Percentiles rank a stretch among this genome's conserved stretches.
These are phyloP conservation scores for Knufia fluminis DNA, from an alignment of 2,329 filamentous ascomycete species.

Conservation along the genomic window DNA sequence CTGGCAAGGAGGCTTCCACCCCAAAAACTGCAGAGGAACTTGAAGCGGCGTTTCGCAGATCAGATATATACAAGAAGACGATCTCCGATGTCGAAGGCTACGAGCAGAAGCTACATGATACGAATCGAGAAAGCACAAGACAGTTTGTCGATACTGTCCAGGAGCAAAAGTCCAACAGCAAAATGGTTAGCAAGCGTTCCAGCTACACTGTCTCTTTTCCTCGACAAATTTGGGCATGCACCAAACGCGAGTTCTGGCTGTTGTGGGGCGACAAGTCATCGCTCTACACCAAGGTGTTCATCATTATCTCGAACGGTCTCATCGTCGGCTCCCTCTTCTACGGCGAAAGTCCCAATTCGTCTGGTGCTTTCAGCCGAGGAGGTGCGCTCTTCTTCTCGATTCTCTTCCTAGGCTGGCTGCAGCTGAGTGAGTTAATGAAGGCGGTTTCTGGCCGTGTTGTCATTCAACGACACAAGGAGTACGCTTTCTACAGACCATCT, in stretches of 20 bases:
- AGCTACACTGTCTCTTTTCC: conserved; percentile 68
- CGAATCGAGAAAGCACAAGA: conserved; percentile 51
- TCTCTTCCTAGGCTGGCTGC: conserved; percentile 60
- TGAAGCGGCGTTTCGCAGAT: conserved; percentile 56
- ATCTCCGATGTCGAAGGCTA: conserved; percentile 54
- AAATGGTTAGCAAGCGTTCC: conserved; percentile 49
- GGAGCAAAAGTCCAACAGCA: conserved; percentile 58
- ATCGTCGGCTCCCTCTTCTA: conserved; percentile 76
- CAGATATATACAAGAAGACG: conserved; percentile 51
- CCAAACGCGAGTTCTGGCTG: conserved; percentile 68
- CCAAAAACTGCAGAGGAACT: conserved; percentile 63
- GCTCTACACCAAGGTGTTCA: conserved; percentile 69
- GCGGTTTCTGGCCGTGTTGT: conserved; percentile 63
- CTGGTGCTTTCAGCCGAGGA: conserved; percentile 54
- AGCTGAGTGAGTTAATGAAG: conserved; percentile 68
- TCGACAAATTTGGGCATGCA: conserved; percentile 54
- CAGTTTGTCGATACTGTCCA: conserved; percentile 58
- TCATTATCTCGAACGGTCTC: conserved; percentile 63
- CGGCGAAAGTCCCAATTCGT: conserved; percentile 50
- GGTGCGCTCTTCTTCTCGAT: conserved; percentile 59
- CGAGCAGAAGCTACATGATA: conserved; percentile 48
- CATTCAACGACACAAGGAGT: conserved; percentile 58
- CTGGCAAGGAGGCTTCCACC: conserved; percentile 55
- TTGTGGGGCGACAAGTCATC: conserved; percentile 65
- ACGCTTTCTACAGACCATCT: conserved; percentile 61